Percentiles rank a stretch among this genome's conserved stretches.
phyloP scores from a whole-genome alignment of 495 filamentous ascomycete species.

The Choiromyces venosus region DNA sequence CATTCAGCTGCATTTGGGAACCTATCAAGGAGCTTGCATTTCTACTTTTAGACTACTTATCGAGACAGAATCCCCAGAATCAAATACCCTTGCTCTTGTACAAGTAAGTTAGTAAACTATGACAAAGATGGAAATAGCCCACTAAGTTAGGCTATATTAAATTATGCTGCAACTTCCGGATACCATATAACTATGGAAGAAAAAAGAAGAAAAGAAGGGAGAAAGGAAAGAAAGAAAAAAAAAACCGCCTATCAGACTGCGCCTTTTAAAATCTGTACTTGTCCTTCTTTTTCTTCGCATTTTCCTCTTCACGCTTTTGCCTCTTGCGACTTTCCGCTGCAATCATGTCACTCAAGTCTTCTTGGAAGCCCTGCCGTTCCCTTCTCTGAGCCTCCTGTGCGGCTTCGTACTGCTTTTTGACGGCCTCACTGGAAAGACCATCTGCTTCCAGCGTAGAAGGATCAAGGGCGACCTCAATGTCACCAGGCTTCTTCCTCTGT shows the following conservation, averaged over 20 bases:
- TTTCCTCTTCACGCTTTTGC: conserved; percentile 76
- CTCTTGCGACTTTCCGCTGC: conserved; percentile 85
- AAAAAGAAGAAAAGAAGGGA: background rate
- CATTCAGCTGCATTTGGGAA: background rate
- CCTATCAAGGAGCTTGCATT: background rate
- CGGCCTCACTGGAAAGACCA: conserved; percentile 61
- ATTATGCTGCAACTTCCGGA: background rate
- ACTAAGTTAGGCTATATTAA: background rate
- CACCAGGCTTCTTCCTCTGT: conserved; percentile 91
- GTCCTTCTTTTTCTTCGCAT: conserved; percentile 42
- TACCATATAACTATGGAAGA: background rate
- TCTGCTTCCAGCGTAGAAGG: conserved; percentile 69
- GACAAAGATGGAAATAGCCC: background rate
- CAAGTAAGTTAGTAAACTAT: background rate
- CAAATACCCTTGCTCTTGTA: background rate
- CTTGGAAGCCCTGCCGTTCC: conserved; percentile 72
- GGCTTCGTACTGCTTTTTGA: conserved; percentile 70
- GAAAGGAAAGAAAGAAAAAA: conserved; percentile 17
- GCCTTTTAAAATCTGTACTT: conserved; percentile 41
- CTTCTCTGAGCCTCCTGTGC: conserved; percentile 66
- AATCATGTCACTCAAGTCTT: conserved; percentile 96
- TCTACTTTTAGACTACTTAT: background rate
- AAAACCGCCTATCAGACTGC: background rate
- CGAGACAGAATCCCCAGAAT: background rate
- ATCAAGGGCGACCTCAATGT: conserved; percentile 88